A percentile compares a stretch with the other conserved stretches of the same genome.
Evolutionary conservation across 2,329 filamentous ascomycete species (phyloP).

Genomic region (Paradendryphiella salina): DNA sequence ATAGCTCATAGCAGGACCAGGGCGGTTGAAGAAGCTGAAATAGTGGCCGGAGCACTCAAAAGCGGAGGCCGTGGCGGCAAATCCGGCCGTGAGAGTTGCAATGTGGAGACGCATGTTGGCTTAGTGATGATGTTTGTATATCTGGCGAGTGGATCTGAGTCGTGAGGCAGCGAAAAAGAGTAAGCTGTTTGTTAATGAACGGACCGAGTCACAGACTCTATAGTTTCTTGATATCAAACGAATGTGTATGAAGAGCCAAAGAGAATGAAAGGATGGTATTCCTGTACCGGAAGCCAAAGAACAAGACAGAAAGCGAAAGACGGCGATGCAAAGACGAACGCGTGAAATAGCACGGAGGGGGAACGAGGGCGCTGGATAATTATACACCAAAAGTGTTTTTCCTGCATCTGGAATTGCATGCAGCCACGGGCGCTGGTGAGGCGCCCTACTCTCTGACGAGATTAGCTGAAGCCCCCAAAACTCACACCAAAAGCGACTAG

Average conservation of each 20-base stretch:
- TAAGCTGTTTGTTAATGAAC: conserved; percentile 30
- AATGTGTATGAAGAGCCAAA: conserved; percentile 27
- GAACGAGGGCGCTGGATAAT: conserved; percentile 24
- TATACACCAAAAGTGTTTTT: conserved; percentile 21
- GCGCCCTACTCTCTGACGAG: conserved; percentile 17
- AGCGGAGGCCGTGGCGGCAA: conserved; percentile 39
- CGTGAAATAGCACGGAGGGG: conserved; percentile 21
- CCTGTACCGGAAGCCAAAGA: conserved; percentile 31
- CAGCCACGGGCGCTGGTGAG: conserved; percentile 17
- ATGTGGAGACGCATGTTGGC: conserved; percentile 37
- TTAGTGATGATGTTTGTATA: conserved; percentile 5
- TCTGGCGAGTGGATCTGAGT: conserved; percentile 13
- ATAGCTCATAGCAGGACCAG: conserved; percentile 39
- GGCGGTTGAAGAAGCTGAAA: conserved; percentile 47
- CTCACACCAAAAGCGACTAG: conserved; percentile 16
- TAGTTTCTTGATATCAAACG: conserved; percentile 23
- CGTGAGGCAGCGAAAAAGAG: conserved; percentile 23
- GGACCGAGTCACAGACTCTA: conserved; percentile 43
- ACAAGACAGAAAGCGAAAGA: background rate
- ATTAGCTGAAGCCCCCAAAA: conserved; percentile 15
- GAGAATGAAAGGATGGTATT: conserved; percentile 42
- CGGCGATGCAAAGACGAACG: conserved; percentile 12
- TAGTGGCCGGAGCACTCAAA: conserved; percentile 44
- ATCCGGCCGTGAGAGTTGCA: conserved; percentile 33
- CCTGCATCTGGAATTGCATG: conserved; percentile 21